Percentiles rank a stretch among this genome's conserved stretches.
Conservation (phyloP, 129 eudicot species). For the Centella asiatica region DNA sequence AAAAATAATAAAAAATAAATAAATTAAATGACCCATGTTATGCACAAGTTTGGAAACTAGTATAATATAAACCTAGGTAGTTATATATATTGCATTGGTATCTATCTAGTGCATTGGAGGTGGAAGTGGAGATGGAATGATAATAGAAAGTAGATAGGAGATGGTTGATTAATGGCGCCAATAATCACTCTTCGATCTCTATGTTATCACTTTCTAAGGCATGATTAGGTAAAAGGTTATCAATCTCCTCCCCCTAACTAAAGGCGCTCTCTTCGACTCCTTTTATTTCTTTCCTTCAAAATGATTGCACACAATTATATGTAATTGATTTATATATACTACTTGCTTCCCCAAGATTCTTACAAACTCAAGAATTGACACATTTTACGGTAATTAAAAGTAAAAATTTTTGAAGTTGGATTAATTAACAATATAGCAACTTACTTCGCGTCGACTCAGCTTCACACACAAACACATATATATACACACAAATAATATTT, state of each 20-base stretch:
- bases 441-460: too few relatives aligned
- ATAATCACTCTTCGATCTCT: constrained; percentile 39
- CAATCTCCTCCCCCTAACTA: constrained; percentile 10
- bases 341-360: constrained; percentile 21
- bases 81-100: neutral
- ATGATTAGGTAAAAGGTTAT: constrained; percentile 36
- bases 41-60: too few relatives aligned
- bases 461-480: too few relatives aligned
- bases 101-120: constrained; percentile 16
- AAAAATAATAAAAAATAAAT: too few relatives aligned
- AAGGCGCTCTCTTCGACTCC: constrained; percentile 5
- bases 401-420: too few relatives aligned
- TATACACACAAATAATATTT: too few relatives aligned
- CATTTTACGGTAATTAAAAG: too few relatives aligned
- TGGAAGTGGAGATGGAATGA: constrained; percentile 52
- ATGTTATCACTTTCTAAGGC: constrained; percentile 43
- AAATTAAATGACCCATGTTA: too few relatives aligned
- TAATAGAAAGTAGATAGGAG: constrained; percentile 25
- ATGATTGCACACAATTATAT: too few relatives aligned
- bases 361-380: neutral
- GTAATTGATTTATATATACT: too few relatives aligned
- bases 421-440: too few relatives aligned
- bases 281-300: neutral
- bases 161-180: constrained; percentile 25
- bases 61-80: too few relatives aligned